These are phyloP conservation scores for Colletotrichum paranaense DNA, from an alignment of 2,329 filamentous ascomycete species.

Conservation along the genomic window DNA sequence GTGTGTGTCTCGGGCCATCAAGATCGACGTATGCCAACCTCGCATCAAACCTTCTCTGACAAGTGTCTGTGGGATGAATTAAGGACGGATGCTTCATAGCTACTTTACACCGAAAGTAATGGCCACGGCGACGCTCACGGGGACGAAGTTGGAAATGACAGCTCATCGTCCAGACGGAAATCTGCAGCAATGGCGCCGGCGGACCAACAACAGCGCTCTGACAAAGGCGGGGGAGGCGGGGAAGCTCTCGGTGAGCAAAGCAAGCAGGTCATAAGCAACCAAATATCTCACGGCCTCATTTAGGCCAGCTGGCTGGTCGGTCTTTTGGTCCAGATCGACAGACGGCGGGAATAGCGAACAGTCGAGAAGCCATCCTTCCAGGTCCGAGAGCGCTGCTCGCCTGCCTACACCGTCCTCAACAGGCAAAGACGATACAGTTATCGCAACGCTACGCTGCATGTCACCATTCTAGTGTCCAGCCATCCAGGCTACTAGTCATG, in stretches of 20 bases:
- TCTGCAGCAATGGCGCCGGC: not conserved
- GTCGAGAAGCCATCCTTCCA: not conserved
- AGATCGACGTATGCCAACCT: slow-evolving; percentile 10
- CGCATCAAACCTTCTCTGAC: slow-evolving; percentile 21
- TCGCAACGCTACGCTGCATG: slow-evolving; percentile 15
- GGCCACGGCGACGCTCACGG: not conserved
- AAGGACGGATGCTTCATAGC: not conserved
- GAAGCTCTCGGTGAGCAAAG: slow-evolving; percentile 30
- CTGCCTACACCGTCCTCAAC: slow-evolving; percentile 1
- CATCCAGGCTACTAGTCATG: slow-evolving; percentile 32
- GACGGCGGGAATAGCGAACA: slow-evolving; percentile 20
- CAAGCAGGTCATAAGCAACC: not conserved
- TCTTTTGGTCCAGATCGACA: slow-evolving; percentile 23
- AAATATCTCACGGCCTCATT: not conserved
- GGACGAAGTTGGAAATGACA: not conserved
- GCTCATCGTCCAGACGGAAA: slow-evolving; percentile 7
- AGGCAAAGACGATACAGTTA: not conserved
- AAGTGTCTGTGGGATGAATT: slow-evolving; percentile 10
- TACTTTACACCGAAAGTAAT: slow-evolving; percentile 4
- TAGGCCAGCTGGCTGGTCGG: not conserved
- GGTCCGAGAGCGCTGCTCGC: slow-evolving; percentile 27
- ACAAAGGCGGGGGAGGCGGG: slow-evolving; percentile 17
- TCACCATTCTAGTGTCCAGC: slow-evolving; percentile 10
- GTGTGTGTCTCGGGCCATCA: slow-evolving; percentile 24
- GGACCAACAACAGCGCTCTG: slow-evolving; percentile 23